Percentiles rank a stretch among this genome's conserved stretches.
phyloP scores from a whole-genome alignment of 768 basidiomycete genomes.

The Panaeolus papilionaceus region DNA sequence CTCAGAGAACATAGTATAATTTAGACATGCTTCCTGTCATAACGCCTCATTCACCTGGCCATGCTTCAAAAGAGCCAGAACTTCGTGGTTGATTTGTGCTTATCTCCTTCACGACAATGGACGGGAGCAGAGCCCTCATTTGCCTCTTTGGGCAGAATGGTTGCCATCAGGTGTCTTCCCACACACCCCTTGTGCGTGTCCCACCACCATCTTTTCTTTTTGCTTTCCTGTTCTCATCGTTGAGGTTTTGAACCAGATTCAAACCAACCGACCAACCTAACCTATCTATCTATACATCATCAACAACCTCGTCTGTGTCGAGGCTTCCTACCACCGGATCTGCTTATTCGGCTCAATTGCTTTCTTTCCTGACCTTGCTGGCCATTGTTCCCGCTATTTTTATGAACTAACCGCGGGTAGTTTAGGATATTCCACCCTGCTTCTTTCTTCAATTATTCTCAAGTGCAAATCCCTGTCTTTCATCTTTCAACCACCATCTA shows the following conservation, averaged over 20 bases:
- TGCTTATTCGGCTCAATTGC: background rate
- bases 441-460: background rate
- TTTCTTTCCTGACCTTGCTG: background rate
- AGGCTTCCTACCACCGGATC: background rate
- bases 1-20: too few species aligned
- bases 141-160: slow-evolving; percentile 2
- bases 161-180: background rate
- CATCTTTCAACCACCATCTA: background rate
- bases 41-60: too few species aligned
- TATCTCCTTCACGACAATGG: background rate
- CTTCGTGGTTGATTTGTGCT: background rate
- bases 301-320: slow-evolving; percentile 4
- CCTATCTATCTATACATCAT: background rate
- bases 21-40: too few species aligned
- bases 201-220: background rate
- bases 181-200: background rate
- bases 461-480: background rate
- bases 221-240: background rate
- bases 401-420: background rate
- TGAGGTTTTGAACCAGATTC: background rate
- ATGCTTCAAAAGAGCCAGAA: too few species aligned
- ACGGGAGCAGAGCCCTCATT: background rate
- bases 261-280: background rate
- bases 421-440: background rate
- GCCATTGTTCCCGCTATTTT: slow-evolving; percentile 4